phyloP scores from a whole-genome alignment of 1,284 basidiomycete genomes.

The Meira miltonrushii region DNA sequence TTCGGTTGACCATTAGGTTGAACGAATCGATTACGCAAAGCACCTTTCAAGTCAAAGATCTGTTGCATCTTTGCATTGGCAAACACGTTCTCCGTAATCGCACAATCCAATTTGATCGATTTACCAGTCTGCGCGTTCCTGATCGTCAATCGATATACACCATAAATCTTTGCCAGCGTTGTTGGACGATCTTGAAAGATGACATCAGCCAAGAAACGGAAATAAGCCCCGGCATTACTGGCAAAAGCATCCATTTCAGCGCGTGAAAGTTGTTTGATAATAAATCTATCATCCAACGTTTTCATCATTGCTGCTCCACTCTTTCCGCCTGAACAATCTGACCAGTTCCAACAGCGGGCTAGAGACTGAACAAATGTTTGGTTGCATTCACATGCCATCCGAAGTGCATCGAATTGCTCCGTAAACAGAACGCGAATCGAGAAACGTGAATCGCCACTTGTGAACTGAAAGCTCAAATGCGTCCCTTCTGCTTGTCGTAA shows the following conservation, averaged over 20 bases:
- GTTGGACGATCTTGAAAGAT: conserved; percentile 69
- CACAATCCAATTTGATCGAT: conserved; percentile 83
- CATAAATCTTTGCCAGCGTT: conserved; percentile 87
- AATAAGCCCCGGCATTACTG: conserved; percentile 94
- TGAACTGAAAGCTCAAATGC: conserved; percentile 50
- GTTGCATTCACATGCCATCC: conserved; percentile 86
- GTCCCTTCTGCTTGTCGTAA: conserved; percentile 41
- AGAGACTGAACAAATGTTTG: conserved; percentile 88
- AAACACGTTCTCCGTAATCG: conserved; percentile 96
- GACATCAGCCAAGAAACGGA: conserved; percentile 78
- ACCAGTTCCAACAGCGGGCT: conserved; percentile 91
- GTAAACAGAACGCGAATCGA: conserved; percentile 87
- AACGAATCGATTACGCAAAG: conserved; percentile 38
- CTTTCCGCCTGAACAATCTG: conserved; percentile 85
- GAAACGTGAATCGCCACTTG: conserved; percentile 76
- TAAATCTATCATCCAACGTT: conserved; percentile 84
- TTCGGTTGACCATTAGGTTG: conserved; percentile 57
- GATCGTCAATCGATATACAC: conserved; percentile 92
- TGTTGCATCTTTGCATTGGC: conserved; percentile 83
- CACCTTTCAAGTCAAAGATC: conserved; percentile 50
- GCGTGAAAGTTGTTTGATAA: conserved; percentile 90
- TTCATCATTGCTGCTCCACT: conserved; percentile 95
- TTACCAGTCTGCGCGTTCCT: conserved; percentile 73
- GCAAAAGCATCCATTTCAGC: conserved; percentile 91
- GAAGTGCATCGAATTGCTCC: conserved; percentile 91